Conservation (phyloP, 148 eudicot genomes). For the Oxyria digyna region DNA sequence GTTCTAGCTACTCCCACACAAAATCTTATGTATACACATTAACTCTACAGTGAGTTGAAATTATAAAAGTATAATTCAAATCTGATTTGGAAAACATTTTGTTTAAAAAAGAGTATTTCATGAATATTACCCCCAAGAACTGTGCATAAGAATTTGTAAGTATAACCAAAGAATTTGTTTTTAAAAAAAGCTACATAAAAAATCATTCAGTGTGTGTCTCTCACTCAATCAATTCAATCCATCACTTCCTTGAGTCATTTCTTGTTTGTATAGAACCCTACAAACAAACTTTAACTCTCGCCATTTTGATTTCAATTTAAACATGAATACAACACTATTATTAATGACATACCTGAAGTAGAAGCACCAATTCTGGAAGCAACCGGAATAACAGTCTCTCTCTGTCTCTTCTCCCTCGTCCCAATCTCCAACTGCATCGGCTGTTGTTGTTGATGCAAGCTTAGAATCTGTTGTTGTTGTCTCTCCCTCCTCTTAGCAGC, state of each 20-base stretch:
- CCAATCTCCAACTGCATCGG: conserved; percentile 6
- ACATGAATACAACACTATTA: too few species aligned
- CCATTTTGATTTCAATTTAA: background rate
- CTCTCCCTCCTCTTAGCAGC: conserved; percentile 75
- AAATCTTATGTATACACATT: too few species aligned
- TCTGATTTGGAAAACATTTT: background rate
- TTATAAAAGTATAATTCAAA: too few species aligned
- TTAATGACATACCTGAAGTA: background rate
- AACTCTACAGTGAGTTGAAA: too few species aligned
- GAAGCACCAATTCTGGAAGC: background rate
- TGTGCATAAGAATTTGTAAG: background rate
- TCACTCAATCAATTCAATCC: background rate
- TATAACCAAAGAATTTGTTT: background rate
- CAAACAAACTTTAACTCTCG: background rate
- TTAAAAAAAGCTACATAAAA: background rate
- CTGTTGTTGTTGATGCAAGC: background rate
- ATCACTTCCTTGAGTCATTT: background rate
- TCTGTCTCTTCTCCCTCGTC: background rate
- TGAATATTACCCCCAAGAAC: too few species aligned
- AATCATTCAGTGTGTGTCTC: background rate
- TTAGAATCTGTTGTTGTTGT: conserved; percentile 25
- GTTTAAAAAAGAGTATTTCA: background rate
- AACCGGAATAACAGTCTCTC: background rate
- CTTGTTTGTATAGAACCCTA: background rate
- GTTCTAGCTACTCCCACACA: background rate